A percentile compares a stretch with the other conserved stretches of the same genome.
phyloP scores from a whole-genome alignment of 306 rosid species.

The Parietaria judaica region DNA sequence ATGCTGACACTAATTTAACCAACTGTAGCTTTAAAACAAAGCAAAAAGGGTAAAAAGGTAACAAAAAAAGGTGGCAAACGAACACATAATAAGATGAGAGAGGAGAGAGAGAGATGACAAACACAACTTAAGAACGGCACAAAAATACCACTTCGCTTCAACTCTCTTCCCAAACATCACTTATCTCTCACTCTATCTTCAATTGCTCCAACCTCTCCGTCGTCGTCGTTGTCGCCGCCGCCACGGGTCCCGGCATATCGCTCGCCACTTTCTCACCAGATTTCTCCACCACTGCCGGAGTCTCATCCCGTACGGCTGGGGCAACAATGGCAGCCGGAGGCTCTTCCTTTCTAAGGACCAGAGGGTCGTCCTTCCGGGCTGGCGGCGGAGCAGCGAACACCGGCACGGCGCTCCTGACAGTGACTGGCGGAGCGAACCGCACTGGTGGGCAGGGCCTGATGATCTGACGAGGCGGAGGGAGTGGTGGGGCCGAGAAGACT shows the following conservation, averaged over 20 bases:
- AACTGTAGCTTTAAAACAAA: constrained; percentile 48
- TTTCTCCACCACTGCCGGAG: constrained; percentile 32
- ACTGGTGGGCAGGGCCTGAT: constrained; percentile 41
- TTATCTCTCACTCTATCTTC: constrained; percentile 35
- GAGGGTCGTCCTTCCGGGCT: constrained; percentile 27
- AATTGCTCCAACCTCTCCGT: constrained; percentile 50
- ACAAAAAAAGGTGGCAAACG: constrained; percentile 17
- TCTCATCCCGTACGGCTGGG: constrained; percentile 19
- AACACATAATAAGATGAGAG: constrained; percentile 42
- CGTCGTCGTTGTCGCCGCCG: constrained; percentile 5
- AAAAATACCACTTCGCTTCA: constrained; percentile 41
- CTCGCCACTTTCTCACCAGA: constrained; percentile 24
- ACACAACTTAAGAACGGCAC: constrained; percentile 38
- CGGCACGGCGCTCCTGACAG: constrained; percentile 69
- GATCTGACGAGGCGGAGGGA: constrained; percentile 51
- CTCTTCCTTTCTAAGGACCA: constrained; percentile 32
- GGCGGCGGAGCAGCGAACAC: constrained; percentile 66
- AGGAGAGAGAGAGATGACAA: constrained; percentile 16
- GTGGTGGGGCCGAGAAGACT: constrained; percentile 83
- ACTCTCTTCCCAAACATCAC: constrained; percentile 17
- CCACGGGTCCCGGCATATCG: constrained; percentile 30
- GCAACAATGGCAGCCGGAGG: constrained; percentile 16
- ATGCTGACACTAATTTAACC: constrained; percentile 53
- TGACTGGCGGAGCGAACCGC: constrained; percentile 64
- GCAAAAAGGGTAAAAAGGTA: constrained; percentile 32